These are phyloP conservation scores for Geotrichum macrosporum DNA, from an alignment of 1,139 yeast species.

Conservation along the genomic window DNA sequence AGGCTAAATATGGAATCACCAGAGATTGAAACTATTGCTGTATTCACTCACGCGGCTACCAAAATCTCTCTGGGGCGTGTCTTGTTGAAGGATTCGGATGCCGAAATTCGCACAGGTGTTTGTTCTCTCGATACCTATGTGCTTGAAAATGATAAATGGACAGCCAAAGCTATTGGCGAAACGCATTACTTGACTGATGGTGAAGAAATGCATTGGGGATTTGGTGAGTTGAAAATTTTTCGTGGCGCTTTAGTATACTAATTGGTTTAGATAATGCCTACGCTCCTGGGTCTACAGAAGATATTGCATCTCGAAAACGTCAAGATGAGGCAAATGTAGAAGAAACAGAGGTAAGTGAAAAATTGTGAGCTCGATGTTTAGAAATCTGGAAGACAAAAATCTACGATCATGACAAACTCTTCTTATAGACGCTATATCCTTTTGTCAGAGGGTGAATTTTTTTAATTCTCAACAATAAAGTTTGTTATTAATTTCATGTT, in stretches of 20 bases:
- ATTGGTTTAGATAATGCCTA: constrained; percentile 40
- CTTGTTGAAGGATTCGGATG: constrained; percentile 48
- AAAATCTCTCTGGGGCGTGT: constrained; percentile 75
- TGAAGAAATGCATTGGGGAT: constrained; percentile 92
- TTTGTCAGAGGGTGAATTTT: not conserved
- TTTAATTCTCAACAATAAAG: not conserved
- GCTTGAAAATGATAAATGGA: constrained; percentile 50
- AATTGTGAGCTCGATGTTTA: constrained; percentile 8
- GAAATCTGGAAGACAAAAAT: not conserved
- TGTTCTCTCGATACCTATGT: constrained; percentile 56
- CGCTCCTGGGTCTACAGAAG: constrained; percentile 78
- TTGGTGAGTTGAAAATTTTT: constrained; percentile 42
- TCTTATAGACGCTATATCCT: not conserved
- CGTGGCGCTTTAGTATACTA: not conserved
- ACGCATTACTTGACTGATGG: constrained; percentile 63
- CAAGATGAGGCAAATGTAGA: constrained; percentile 23
- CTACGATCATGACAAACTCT: not conserved
- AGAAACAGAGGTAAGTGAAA: constrained; percentile 29
- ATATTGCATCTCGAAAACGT: constrained; percentile 45
- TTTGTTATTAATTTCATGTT: constrained; percentile 2
- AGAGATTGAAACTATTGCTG: constrained; percentile 50
- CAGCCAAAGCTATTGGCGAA: constrained; percentile 58
- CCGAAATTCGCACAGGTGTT: constrained; percentile 50
- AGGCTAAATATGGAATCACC: constrained; percentile 52
- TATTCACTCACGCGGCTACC: constrained; percentile 81